Evolutionary conservation across 176 grass and related monocot species (phyloP), one percentile per base, ranked within the genome.

Genomic region (Ananas comosus): DNA sequence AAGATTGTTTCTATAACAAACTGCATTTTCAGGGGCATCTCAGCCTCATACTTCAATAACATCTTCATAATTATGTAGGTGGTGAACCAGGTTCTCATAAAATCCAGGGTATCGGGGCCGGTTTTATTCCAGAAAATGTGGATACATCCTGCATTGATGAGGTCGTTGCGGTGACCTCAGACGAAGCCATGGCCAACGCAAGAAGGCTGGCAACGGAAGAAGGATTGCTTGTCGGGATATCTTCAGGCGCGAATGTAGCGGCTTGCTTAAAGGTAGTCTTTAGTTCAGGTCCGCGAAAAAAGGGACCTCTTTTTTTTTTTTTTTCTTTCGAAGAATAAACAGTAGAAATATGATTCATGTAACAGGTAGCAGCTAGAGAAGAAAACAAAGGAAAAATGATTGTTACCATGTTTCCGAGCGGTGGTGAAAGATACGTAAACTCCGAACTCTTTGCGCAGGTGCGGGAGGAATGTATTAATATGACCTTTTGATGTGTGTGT

Each of bases 131-230:
- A 11, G 47, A 84, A 84, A 87, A 68, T 64, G 29, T 91, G 67
- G 88, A 91, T 64, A 82, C 47, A 1, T 82, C 85, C 27, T 81
- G 81, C 48, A 76, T 91, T 67, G 88, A 91, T 72, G 85, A 91
- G 51, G 58, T 85, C 10, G 23, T 91, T 63, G 82, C 85, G 13
- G 78, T 96, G 4, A 71, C 83, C 24, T 64, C 85, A 13, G 63
- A 91, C 73, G 92, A 91, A 79, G 78, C 92, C 47, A 96, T 96
- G 83, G 70, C 50, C 49, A 78, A 74, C 66, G 86, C 88, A 5
- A 96, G 80, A 70, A 91, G 92, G 64, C 66, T 96, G 76, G 88
- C 92, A 27, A 76, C 23, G 57, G 88, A 96, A 81, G 92, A 96
- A 91, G 92, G 85, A 2, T 71, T 91, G 47, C 92, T 91, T 17